phyloP scores from a whole-genome alignment of 352 stramenopile species.

The Phytophthora podocarpi region DNA sequence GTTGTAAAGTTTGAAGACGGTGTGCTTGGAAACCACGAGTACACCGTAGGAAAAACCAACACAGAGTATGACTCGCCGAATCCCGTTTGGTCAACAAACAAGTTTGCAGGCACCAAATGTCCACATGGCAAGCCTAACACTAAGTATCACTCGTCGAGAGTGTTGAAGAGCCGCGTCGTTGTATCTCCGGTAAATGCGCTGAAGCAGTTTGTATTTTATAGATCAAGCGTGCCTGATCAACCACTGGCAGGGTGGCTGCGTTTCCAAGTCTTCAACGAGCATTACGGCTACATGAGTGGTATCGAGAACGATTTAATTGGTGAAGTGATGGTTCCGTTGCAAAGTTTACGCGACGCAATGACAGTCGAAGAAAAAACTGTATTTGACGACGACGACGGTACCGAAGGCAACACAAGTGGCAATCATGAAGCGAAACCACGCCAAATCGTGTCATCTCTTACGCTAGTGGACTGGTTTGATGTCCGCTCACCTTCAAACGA shows the following conservation, averaged over 20 bases:
- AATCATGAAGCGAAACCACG: conserved; percentile 21
- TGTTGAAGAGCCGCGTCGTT: conserved; percentile 63
- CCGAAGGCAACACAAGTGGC: conserved; percentile 14
- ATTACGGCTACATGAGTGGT: conserved; percentile 78
- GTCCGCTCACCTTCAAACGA: conserved; percentile 61
- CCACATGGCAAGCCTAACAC: conserved; percentile 69
- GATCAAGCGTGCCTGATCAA: conserved; percentile 36
- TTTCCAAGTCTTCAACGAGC: conserved; percentile 79
- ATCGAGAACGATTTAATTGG: conserved; percentile 77
- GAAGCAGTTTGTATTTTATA: conserved; percentile 84
- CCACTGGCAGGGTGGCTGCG: conserved; percentile 68
- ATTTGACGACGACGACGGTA: conserved; percentile 37
- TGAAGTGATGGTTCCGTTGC: conserved; percentile 72
- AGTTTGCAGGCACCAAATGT: conserved; percentile 52
- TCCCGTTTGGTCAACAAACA: conserved; percentile 81
- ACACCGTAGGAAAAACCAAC: conserved; percentile 81
- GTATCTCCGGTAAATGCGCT: conserved; percentile 68
- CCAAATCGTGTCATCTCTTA: conserved; percentile 67
- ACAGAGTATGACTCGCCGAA: conserved; percentile 80
- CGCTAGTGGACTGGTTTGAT: conserved; percentile 83
- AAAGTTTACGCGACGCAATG: conserved; percentile 72
- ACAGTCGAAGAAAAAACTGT: conserved; percentile 61
- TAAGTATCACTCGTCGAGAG: conserved; percentile 61
- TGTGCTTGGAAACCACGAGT: conserved; percentile 53
- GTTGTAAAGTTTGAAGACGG: conserved; percentile 74